These are phyloP conservation scores for Gossypium rotundifolium DNA, from an alignment of 345 rosid genomes.

Conservation along the genomic window DNA sequence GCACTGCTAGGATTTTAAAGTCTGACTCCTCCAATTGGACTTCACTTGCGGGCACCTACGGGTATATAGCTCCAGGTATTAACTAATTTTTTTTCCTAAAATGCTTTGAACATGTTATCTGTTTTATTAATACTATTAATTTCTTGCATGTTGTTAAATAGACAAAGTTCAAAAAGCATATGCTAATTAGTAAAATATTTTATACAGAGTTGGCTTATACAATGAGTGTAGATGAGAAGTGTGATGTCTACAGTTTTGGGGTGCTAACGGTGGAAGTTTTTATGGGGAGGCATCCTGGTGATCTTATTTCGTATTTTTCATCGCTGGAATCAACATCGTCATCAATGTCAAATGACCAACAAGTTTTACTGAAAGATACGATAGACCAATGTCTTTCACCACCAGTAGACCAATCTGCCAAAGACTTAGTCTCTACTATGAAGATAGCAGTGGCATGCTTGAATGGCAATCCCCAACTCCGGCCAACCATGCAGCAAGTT, in stretches of 20 bases:
- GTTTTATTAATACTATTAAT: no score
- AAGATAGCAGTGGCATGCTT: conserved; percentile 10
- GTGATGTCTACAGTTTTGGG: neutral
- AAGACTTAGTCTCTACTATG: neutral
- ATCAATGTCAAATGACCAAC: neutral
- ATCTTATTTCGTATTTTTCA: neutral
- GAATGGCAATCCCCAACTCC: conserved; percentile 6
- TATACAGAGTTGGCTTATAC: neutral
- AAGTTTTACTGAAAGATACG: neutral
- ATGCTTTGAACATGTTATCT: neutral
- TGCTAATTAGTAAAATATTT: neutral
- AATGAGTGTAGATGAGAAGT: neutral
- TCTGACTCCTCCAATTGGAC: conserved; percentile 5
- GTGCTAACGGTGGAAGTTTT: neutral
- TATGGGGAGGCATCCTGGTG: neutral
- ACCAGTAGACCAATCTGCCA: neutral
- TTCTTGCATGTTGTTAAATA: neutral
- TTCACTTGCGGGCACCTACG: neutral
- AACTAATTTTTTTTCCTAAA: neutral
- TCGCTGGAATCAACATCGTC: neutral
- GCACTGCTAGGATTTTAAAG: conserved; percentile 5
- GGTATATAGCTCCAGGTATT: conserved; percentile 3
- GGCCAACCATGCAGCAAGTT: conserved; percentile 3
- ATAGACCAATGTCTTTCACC: neutral
- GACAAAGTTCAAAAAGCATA: neutral